Percentiles rank a stretch among this genome's conserved stretches.
These are phyloP conservation scores for Amaranthus hypochondriacus DNA, from an alignment of 148 eudicot species.

Conservation along the genomic window DNA sequence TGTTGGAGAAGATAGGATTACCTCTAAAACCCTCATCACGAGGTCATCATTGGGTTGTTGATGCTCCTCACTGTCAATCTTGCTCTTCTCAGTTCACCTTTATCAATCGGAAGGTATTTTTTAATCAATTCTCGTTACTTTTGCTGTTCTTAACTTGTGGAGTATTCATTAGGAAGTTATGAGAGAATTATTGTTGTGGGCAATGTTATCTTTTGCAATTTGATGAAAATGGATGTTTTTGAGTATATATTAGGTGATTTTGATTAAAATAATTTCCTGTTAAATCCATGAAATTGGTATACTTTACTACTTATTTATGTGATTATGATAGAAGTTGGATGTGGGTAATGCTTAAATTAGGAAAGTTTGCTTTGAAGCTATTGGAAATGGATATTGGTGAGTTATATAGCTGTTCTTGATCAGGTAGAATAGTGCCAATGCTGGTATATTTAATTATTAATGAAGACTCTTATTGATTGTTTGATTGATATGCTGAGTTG, in stretches of 20 bases:
- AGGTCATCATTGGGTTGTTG: constrained; percentile 82
- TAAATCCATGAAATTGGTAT: too few species aligned
- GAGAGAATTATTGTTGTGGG: not conserved
- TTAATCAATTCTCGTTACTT: not conserved
- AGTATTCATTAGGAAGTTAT: not conserved
- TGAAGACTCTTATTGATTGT: too few species aligned
- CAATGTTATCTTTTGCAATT: not conserved
- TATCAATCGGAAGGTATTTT: constrained; percentile 82
- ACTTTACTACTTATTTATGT: too few species aligned
- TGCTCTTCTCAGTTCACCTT: constrained; percentile 82
- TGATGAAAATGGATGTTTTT: not conserved
- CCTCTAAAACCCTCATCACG: constrained; percentile 71
- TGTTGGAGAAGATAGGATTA: constrained; percentile 68
- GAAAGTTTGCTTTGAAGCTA: too few species aligned
- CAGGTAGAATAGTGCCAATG: too few species aligned
- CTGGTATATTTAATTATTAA: too few species aligned
- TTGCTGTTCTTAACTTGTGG: not conserved
- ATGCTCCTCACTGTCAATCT: constrained; percentile 77
- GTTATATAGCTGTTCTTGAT: too few species aligned
- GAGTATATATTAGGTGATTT: too few species aligned
- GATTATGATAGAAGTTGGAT: not conserved
- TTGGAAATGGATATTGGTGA: too few species aligned
- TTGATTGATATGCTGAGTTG: too few species aligned
- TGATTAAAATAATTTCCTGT: too few species aligned
- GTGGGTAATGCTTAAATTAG: too few species aligned